Evolutionary conservation across 2,329 filamentous ascomycete species (phyloP).

Genomic region (Calonectria pseudoturangicola): DNA sequence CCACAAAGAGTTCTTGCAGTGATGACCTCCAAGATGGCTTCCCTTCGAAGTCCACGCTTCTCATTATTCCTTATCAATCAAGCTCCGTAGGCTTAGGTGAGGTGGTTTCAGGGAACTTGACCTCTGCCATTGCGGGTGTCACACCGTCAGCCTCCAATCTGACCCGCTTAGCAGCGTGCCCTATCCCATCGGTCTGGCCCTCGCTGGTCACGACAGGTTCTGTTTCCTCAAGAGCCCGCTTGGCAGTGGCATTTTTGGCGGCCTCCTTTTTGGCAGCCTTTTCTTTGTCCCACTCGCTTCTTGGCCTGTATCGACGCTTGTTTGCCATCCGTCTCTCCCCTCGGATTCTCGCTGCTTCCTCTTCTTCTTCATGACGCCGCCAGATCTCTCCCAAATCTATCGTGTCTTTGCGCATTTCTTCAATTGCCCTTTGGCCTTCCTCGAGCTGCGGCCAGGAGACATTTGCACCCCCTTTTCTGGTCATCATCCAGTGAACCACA

Average conservation of each 20-base stretch:
- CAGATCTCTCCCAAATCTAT: slow-evolving; percentile 44
- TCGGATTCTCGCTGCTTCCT: slow-evolving; percentile 39
- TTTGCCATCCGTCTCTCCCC: slow-evolving; percentile 50
- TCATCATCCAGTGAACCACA: slow-evolving; percentile 49
- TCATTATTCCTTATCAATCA: not conserved
- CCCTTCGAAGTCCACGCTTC: not conserved
- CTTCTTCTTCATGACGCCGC: slow-evolving; percentile 43
- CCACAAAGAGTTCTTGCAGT: not conserved
- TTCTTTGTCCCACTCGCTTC: slow-evolving; percentile 47
- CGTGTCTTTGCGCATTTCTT: slow-evolving; percentile 46
- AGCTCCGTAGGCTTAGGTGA: not conserved
- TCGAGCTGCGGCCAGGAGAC: slow-evolving; percentile 47
- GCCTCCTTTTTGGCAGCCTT: slow-evolving; percentile 45
- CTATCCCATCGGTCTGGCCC: not conserved
- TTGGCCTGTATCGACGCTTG: slow-evolving; percentile 50
- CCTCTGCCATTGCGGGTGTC: not conserved
- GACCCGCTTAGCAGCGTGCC: not conserved
- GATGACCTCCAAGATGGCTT: no score
- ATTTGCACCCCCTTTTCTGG: slow-evolving; percentile 46
- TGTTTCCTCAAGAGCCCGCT: not conserved
- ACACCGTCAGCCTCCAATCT: slow-evolving; percentile 4
- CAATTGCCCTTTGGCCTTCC: slow-evolving; percentile 42
- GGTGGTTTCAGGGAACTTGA: not conserved
- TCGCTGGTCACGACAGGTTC: not conserved
- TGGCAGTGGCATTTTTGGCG: slow-evolving; percentile 29